These are phyloP conservation scores for Aspergillus alliaceus DNA, from an alignment of 2,329 filamentous ascomycete species.

Conservation along the genomic window DNA sequence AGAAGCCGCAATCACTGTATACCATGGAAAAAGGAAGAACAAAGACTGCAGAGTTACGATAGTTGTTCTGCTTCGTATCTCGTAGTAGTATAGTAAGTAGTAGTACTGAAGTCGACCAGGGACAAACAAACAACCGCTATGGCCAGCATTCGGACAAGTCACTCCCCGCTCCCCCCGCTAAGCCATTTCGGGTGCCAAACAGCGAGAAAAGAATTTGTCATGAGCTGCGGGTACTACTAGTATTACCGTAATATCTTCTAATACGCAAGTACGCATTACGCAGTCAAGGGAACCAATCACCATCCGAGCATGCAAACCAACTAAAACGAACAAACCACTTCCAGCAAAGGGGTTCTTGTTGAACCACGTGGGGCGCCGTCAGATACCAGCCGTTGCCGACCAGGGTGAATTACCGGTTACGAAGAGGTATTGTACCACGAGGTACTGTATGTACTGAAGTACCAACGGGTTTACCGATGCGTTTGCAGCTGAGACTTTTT, in stretches of 20 bases:
- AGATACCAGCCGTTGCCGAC: slow-evolving; percentile 15
- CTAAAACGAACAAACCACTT: slow-evolving; percentile 18
- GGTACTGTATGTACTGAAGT: background rate
- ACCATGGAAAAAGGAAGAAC: background rate
- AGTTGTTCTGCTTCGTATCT: background rate
- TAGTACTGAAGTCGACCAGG: background rate
- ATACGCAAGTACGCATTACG: background rate
- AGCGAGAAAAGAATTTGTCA: slow-evolving; percentile 8
- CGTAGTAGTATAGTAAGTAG: background rate
- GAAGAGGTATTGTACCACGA: no score
- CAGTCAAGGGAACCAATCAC: background rate
- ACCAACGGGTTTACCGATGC: background rate
- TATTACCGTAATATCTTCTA: background rate
- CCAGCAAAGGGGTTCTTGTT: slow-evolving; percentile 12
- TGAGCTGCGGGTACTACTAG: background rate
- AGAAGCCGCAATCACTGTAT: background rate
- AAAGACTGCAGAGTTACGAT: background rate
- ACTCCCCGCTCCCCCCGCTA: background rate
- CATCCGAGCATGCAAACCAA: no score
- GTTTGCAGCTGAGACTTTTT: background rate
- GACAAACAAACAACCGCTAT: background rate
- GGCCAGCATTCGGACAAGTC: slow-evolving; percentile 3
- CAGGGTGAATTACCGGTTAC: background rate
- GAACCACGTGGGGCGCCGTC: slow-evolving; percentile 17
- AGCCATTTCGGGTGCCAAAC: slow-evolving; percentile 2